Evolutionary conservation across 768 basidiomycete genomes (phyloP), one percentile per base, ranked within the genome.

Genomic region (Trichaptum fuscoviolaceum): DNA sequence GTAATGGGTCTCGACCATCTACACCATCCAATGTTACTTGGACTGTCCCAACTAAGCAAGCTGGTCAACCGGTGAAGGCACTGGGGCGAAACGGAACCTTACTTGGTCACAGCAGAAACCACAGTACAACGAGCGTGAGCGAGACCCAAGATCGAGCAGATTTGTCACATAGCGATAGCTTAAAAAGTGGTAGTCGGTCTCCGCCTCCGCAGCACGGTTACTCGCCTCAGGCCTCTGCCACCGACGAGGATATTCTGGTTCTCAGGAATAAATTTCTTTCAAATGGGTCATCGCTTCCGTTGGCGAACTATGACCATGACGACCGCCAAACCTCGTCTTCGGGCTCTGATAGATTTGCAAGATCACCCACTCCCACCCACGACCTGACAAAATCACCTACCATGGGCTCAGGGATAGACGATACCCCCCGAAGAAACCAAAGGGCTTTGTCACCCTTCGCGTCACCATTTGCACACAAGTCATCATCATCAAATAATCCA

Each of bases 21-120:
- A 90, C 91, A 27, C 91, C 91, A 36, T 92, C 92, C 1, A 91
- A 89, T 73, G 82, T 91, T 64, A 84, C 85, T n/a, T 92, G 91
- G 91, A 85, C 81, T 64, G 66, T 78, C 25, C 77, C 79, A 20
- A 60, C 72, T 34, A 76, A 73, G 62, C 72, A 76, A 7, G 61
- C 72, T 24, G 69, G 73, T 71, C 74, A 77, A 73, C 77, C 68
- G 26, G 69, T 69, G 27, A 71, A 69, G 35, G 76, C 88, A 89
- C 70, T 52, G 42, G 85, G 76, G 66, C 79, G 87, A 69, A 86
- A 84, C 70, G 85, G 83, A 62, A 91, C 88, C 70, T 85, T 84
- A 82, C 77, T 81, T 23, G 68, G 69, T 5, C 76, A 77, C 52
- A 74, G 72, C 34, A 72, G 77, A 42, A 73, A 69, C 64, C 75